Percentiles rank a stretch among this genome's conserved stretches.
Conservation (phyloP, 495 filamentous ascomycete species). For the Cryomyces antarcticus region DNA sequence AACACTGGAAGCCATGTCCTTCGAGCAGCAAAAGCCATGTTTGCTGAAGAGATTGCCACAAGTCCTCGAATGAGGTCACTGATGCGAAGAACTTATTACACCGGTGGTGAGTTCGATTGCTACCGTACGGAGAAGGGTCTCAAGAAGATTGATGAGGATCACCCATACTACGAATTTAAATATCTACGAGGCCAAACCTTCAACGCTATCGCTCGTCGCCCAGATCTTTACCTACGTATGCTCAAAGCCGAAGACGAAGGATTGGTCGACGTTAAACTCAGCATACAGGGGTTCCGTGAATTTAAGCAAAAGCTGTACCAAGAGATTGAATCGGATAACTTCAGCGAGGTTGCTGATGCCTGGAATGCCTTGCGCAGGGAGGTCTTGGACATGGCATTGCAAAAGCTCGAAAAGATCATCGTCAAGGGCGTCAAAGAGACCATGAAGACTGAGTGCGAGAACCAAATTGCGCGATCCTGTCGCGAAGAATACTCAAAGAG, state of each 20-base stretch:
- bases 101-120: conserved; percentile 62
- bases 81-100: conserved; percentile 64
- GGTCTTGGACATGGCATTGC: conserved; percentile 59
- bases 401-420: conserved; percentile 65
- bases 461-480: conserved; percentile 59
- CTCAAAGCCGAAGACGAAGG: conserved; percentile 89
- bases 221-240: conserved; percentile 86
- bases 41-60: conserved; percentile 72
- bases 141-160: conserved; percentile 83
- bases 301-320: conserved; percentile 54
- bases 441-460: conserved; percentile 76
- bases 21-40: conserved; percentile 62
- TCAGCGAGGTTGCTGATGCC: conserved; percentile 81
- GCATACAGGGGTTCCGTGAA: conserved; percentile 49
- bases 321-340: conserved; percentile 83
- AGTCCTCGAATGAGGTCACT: conserved; percentile 81
- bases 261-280: conserved; percentile 61
- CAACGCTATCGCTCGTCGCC: conserved; percentile 53
- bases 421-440: conserved; percentile 84
- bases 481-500: conserved; percentile 68
- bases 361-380: conserved; percentile 81
- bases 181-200: conserved; percentile 80
- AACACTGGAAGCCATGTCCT: conserved; percentile 55
- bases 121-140: conserved; percentile 82
- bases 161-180: conserved; percentile 95